Conservation (phyloP, 2,329 filamentous ascomycete species). For the Cladosporium halotolerans region DNA sequence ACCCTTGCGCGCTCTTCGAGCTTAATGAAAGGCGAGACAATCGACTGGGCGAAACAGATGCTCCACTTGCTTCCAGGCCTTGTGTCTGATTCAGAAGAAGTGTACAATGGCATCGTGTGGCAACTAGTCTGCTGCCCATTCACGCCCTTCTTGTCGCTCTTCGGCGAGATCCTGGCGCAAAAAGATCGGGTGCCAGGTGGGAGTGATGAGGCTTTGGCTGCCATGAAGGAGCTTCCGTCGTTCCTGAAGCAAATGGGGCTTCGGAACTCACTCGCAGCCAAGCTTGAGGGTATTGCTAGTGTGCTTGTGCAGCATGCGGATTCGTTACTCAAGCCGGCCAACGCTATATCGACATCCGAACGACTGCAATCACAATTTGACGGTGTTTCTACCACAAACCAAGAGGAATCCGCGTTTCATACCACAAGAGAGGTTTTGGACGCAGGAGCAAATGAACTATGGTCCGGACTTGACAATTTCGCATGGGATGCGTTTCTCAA, state of each 20-base stretch:
- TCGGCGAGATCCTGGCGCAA: conserved; percentile 17
- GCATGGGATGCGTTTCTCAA: conserved; percentile 9
- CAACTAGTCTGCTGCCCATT: conserved; percentile 20
- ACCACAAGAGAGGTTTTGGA: not conserved
- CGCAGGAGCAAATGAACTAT: not conserved
- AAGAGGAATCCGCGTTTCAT: no score
- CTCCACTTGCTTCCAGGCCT: conserved; percentile 16
- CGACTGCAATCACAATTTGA: no score
- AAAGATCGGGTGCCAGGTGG: not conserved
- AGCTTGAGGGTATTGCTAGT: conserved; percentile 15
- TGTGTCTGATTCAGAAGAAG: conserved; percentile 16
- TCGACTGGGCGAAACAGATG: conserved; percentile 13
- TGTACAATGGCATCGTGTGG: conserved; percentile 22
- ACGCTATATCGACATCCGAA: not conserved
- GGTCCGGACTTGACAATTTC: not conserved
- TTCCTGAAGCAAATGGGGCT: conserved; percentile 16
- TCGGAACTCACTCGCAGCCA: conserved; percentile 15
- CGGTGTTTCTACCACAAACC: no score
- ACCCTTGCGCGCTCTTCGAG: conserved; percentile 12
- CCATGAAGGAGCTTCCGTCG: conserved; percentile 18
- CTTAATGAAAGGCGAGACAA: not conserved
- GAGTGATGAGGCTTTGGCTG: conserved; percentile 9
- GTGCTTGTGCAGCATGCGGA: conserved; percentile 16
- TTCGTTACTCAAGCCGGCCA: conserved; percentile 6
- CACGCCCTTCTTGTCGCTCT: conserved; percentile 19